Evolutionary conservation across 164 flowering plant species (phyloP).

Genomic region (Vitis rotundifolia): DNA sequence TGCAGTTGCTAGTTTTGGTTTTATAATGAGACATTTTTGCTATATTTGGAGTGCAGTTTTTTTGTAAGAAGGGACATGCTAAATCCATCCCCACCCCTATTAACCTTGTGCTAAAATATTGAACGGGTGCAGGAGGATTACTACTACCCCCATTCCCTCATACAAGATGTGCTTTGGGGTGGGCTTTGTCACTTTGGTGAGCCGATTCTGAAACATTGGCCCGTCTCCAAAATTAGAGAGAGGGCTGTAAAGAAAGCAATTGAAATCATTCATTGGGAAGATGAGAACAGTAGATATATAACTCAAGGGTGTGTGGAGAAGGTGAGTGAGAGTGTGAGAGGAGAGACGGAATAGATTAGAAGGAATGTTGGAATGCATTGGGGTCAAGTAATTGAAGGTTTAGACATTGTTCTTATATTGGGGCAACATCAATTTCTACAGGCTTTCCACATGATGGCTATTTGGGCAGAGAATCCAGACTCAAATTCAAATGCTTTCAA

Average conservation of each 20-base stretch:
- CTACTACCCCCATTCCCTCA: constrained; percentile 35
- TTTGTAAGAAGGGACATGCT: no score
- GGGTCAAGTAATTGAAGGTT: no score
- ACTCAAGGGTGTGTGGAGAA: constrained; percentile 43
- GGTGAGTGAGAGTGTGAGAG: constrained; percentile 6
- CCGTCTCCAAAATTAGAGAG: constrained; percentile 40
- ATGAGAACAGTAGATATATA: constrained; percentile 49
- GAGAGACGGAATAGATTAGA: no score
- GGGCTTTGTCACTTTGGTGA: constrained; percentile 27
- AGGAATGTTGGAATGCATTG: no score
- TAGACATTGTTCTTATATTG: no score
- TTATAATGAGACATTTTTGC: background rate
- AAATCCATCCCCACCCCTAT: no score
- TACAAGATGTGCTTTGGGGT: constrained; percentile 50
- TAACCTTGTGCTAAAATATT: no score
- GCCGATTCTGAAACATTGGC: constrained; percentile 44
- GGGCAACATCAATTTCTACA: background rate
- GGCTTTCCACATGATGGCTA: constrained; percentile 53
- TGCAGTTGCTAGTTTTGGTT: background rate
- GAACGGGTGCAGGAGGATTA: constrained; percentile 31
- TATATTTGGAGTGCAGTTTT: background rate
- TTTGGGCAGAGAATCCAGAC: constrained; percentile 54
- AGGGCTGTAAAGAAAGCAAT: constrained; percentile 37
- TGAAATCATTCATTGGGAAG: constrained; percentile 47
- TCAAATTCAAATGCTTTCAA: constrained; percentile 35